Evolutionary conservation across 1,284 basidiomycete species (phyloP), one percentile per base, ranked within the genome.

Genomic region (Mrakiaceae sp.): DNA sequence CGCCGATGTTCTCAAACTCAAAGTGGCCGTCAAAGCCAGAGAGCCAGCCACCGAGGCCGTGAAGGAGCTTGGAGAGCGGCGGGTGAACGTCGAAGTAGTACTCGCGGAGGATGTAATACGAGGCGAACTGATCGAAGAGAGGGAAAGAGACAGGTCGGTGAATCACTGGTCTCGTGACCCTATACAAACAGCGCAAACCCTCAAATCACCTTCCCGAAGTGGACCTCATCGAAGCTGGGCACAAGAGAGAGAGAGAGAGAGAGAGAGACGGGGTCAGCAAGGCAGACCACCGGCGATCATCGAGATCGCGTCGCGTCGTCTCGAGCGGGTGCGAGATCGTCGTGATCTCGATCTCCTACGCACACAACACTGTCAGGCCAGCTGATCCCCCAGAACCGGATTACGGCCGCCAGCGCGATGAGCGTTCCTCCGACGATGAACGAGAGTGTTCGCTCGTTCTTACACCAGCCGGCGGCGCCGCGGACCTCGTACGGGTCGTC

Each of bases 41-140:
- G 67, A 96, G 87, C 89, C 91, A 98, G 68, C 92, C 96, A 42
- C 89, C 88, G 50, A 95, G 82, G 57, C 87, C 96, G 71, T 94
- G 88, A 46, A 97, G 81, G 69, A 97, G 82, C 75, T 97, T 97
- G 56, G 94, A 92, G 62, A 97, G 85, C 12, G 95, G 95, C 51
- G 95, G 95, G 73, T 99, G 96, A 4, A 99, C 96, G 75, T 99
- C 96, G 79, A 99, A 99, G 79, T 98, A 98, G 79, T 96, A 99
- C 77, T 96, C 84, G 68, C 92, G 82, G 63, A 80, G 80, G 71
- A 97, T 85, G 77, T 97, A 97, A 76, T 91, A 89, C 5, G 88
- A 84, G 16, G 93, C 92, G 75, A 98, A 94, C 78, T 74, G 70
- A 74, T 69, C 43, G 42, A 12, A 46, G 3, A 43, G 7, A 44